Evolutionary conservation across 345 rosid species (phyloP), one percentile per base, ranked within the genome.

Genomic region (Lepidium didymum): DNA sequence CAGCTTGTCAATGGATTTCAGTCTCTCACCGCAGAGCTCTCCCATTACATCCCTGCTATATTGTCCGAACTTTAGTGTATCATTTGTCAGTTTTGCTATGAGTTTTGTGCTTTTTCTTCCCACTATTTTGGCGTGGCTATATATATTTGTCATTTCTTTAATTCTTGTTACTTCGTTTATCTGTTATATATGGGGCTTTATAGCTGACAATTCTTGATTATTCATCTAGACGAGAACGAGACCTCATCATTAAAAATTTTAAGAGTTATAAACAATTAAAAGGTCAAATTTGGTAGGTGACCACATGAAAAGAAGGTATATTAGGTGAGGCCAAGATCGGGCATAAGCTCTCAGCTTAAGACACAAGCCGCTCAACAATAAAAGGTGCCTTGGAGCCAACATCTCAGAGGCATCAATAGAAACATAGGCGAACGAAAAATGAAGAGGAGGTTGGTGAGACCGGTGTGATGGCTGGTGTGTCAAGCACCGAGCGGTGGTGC

Each of bases 1-100:
- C 99, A 95, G 75, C 96, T 95, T 42, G 96, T 95, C 68, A 95
- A 95, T 34, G 99, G 99, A 43, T 95, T 95, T 72, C 99, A 95
- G 78, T 91, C 99, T 23, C 96, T 94, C 25, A 89, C 99, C 1
- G 99, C 99, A 10, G 97, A 89, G 72, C 79, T 94, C 64, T 91
- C 97, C 23, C 99, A 91, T 78, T 94, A 91, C 82, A 94, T 94
- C 55, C 99, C 97, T 6, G 97, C 99, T 44, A 94, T 94, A 78
- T 95, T 94, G 68, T 91, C 99, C 1, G 97, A 91, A 81, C 96
- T 91, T 67, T 94, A 77, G 55, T 43, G 66, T 56, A 35, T 52
- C 49, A 51, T 70, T 59, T 58, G 49, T 73, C 7, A 31, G 15
- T 59, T 14, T 45, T 31, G 21, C 12, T 58, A 10, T 13, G 38